These are phyloP conservation scores for Syzygium jambos DNA, from an alignment of 345 rosid genomes.

Conservation along the genomic window DNA sequence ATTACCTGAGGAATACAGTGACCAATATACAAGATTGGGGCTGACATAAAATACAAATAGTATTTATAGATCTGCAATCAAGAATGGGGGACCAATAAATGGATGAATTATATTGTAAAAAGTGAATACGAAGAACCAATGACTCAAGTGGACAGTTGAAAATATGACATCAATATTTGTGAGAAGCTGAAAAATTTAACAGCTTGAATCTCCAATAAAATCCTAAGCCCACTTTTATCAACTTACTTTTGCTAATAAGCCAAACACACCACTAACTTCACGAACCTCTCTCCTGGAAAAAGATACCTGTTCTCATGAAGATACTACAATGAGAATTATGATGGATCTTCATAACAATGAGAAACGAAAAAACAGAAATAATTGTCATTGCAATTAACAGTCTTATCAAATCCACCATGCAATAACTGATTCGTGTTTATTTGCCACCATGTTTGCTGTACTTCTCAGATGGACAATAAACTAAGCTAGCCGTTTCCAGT, in stretches of 20 bases:
- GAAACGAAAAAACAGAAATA: not conserved
- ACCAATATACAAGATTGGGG: conserved; percentile 40
- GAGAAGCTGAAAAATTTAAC: not conserved
- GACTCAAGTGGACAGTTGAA: not conserved
- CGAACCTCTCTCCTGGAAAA: conserved; percentile 36
- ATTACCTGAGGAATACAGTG: conserved; percentile 78
- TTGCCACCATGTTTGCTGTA: not conserved
- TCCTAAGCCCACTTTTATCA: not conserved
- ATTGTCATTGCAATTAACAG: not conserved
- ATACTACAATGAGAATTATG: not conserved
- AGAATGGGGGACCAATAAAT: not conserved
- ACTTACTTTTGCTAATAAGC: conserved; percentile 54
- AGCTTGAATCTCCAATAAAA: not conserved
- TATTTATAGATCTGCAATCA: conserved; percentile 55
- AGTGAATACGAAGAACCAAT: not conserved
- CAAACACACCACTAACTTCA: conserved; percentile 26
- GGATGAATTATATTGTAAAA: not conserved
- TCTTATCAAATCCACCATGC: not conserved
- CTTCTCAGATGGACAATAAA: not conserved
- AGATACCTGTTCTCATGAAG: conserved; percentile 34
- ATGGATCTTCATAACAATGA: not conserved
- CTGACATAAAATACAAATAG: conserved; percentile 45
- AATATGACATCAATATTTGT: not conserved
- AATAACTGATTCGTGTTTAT: not conserved
- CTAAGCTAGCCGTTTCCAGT: not conserved